Base-by-base conservation (phyloP, 2,329 filamentous ascomycete genomes). In the Camillea tinctor region DNA sequence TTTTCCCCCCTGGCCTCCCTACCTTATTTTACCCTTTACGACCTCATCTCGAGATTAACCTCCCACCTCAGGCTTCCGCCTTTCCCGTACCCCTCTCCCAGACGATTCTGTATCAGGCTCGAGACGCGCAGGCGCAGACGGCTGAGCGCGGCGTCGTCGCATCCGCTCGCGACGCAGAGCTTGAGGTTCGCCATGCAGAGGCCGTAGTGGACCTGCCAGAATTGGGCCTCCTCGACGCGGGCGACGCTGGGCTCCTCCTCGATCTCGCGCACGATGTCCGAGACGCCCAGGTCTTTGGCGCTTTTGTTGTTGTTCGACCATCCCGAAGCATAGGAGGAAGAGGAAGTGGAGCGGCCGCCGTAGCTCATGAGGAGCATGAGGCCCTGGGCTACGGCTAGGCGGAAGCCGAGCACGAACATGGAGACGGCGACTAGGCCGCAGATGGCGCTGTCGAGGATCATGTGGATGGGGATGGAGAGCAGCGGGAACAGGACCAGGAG, bases 141-240 rank as follows among this genome's bases (percentile, higher is more conserved):
- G 60, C 83, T 82, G 60, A 96, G 79, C 5, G 88, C 84, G 15
- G 89, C 85, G 62, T 95, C 92, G 50, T 90, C 88, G 52, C 76
- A 80, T 4, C 88, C 89, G 63, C 77, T 80, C 4, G 78, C 74
- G 23, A 97, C 85, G 60, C 88, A 84, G 20, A 99, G 76, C 74
- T 92, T 96, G 66, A 99, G 75, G 72, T 96, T 97, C 8, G 95
- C 95, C 90, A 98, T 96, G 72, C 93, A 96, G 49, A 98, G 81
- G 1, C 94, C 93, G 73, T 98, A 97, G 76, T 99, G 95, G 15
- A 97, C 95, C 79, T 99, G 95, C 95, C 95, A 99, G 75, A 99
- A 97, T 72, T 93, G 88, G 1, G 93, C 94, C 71, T 97, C 93
- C 60, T 97, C 92, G 52, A 99, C 87, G 1, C 84, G 84, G 51